phyloP scores from a whole-genome alignment of 768 basidiomycete species.

The Myochromella boudieri region DNA sequence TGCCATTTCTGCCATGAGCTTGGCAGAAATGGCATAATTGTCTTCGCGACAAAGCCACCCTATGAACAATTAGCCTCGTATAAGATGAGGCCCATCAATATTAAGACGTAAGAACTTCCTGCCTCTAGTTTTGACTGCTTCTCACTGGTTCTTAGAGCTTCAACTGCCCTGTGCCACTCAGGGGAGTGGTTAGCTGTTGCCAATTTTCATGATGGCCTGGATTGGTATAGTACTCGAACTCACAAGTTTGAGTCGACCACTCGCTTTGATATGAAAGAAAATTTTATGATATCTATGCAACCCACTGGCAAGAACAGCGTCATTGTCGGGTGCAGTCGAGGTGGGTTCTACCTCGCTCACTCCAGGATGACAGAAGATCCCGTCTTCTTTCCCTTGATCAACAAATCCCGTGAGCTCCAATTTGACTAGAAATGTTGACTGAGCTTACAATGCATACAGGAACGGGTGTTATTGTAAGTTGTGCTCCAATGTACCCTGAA shows the following conservation, averaged over 20 bases:
- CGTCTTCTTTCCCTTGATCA: neutral
- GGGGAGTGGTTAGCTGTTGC: neutral
- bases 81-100: too few relatives aligned
- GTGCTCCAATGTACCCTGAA: too few relatives aligned
- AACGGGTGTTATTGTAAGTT: neutral
- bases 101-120: too few relatives aligned
- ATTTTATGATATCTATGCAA: neutral
- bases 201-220: neutral
- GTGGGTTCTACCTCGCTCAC: neutral
- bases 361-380: neutral
- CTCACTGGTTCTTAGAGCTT: too few relatives aligned
- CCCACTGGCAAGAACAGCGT: neutral
- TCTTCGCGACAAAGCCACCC: too few relatives aligned
- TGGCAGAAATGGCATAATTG: too few relatives aligned
- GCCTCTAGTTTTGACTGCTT: too few relatives aligned
- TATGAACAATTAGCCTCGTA: too few relatives aligned
- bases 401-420: neutral
- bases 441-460: neutral
- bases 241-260: neutral
- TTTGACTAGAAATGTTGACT: neutral
- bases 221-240: neutral
- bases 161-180: too few relatives aligned
- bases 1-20: too few relatives aligned
- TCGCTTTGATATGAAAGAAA: neutral
- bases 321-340: neutral